These are phyloP conservation scores for Flaveria bidentis DNA, from an alignment of 129 eudicot genomes.

Conservation along the genomic window DNA sequence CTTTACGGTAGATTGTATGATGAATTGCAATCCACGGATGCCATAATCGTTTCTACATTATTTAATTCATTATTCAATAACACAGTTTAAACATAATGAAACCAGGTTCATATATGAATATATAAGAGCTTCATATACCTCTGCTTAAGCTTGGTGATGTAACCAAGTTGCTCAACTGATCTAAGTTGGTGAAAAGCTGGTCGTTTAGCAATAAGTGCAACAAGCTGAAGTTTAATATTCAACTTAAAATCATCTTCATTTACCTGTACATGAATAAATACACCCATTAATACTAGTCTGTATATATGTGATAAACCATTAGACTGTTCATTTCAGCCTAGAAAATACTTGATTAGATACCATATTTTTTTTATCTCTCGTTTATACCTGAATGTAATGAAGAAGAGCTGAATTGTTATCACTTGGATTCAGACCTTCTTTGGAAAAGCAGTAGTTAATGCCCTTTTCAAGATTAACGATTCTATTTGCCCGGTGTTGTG, in stretches of 20 bases:
- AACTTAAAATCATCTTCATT: slow-evolving; percentile 80
- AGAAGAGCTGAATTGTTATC: slow-evolving; percentile 95
- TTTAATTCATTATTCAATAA: not conserved
- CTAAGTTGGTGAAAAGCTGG: slow-evolving; percentile 98
- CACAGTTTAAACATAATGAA: slow-evolving; percentile 6
- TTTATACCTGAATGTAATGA: slow-evolving; percentile 85
- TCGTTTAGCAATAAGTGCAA: slow-evolving; percentile 90
- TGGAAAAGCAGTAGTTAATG: slow-evolving; percentile 52
- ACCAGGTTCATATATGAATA: not conserved
- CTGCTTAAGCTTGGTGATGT: slow-evolving; percentile 77
- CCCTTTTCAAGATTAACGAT: slow-evolving; percentile 76
- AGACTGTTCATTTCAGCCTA: not conserved
- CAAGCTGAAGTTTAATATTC: slow-evolving; percentile 84
- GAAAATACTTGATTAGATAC: not conserved
- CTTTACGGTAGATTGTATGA: slow-evolving; percentile 83
- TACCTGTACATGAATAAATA: slow-evolving; percentile 50
- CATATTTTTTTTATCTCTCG: not conserved
- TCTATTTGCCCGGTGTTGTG: slow-evolving; percentile 83
- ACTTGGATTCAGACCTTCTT: slow-evolving; percentile 87
- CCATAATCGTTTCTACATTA: slow-evolving; percentile 77
- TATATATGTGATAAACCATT: not conserved
- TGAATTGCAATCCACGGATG: slow-evolving; percentile 82
- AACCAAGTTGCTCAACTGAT: slow-evolving; percentile 99
- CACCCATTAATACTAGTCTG: slow-evolving; percentile 18
- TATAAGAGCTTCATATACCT: slow-evolving; percentile 41